Conservation (phyloP, 2,329 filamentous ascomycete genomes). For the Aspergillus tubingensis region DNA sequence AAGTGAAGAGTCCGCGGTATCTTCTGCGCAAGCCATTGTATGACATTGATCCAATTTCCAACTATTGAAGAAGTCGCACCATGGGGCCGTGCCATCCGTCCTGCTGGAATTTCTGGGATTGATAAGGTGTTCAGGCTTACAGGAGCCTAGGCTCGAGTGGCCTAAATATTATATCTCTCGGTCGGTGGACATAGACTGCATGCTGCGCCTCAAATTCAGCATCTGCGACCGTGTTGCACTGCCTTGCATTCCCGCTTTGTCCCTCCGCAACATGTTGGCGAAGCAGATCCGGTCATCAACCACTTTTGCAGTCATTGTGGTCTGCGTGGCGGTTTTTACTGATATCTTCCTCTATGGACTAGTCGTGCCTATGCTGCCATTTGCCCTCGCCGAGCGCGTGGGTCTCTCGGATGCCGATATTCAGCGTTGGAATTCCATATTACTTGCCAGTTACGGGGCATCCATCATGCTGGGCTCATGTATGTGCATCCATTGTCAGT, state of each 20-base stretch:
- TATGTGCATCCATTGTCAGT: not conserved
- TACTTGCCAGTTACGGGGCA: not conserved
- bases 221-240: not conserved
- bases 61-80: too few species aligned
- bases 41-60: too few species aligned
- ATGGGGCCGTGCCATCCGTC: too few species aligned
- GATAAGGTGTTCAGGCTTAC: too few species aligned
- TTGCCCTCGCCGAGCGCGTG: not conserved
- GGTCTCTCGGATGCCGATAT: not conserved
- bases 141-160: not conserved
- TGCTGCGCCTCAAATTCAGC: not conserved
- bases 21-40: too few species aligned
- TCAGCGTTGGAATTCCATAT: not conserved
- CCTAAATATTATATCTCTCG: not conserved
- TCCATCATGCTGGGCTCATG: not conserved
- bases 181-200: too few species aligned
- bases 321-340: conserved; percentile 15
- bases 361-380: conserved; percentile 23
- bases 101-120: too few species aligned
- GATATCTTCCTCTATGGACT: conserved; percentile 26
- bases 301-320: conserved; percentile 12
- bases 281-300: conserved; percentile 8
- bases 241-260: not conserved
- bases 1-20: too few species aligned
- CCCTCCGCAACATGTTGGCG: not conserved